Evolutionary conservation across 345 rosid genomes (phyloP), one percentile per base, ranked within the genome.

Genomic region (Leavenworthia alabamica): DNA sequence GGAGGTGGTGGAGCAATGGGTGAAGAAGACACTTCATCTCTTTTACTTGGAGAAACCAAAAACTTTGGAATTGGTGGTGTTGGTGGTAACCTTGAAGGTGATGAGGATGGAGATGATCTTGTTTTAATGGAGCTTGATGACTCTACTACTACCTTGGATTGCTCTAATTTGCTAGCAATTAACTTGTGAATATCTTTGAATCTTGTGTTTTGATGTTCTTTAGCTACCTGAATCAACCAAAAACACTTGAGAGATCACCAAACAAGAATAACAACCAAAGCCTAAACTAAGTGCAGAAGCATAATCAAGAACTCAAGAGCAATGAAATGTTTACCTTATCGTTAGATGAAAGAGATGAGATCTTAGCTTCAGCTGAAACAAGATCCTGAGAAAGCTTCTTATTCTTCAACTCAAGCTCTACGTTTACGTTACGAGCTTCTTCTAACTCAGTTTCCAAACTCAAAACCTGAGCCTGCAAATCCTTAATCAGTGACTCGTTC

Each of bases 131-230:
- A 32, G 55, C 49, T 81, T 50, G 79, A 54, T 47, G 78, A 56
- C 12, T 60, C 83, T 64, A 53, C 67, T 26, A 39, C 67, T 29
- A 66, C 69, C 61, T 66, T 73, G 15, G 86, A 69, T 13, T 72
- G 75, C 68, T 83, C 89, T 52, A 87, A 72, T 77, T 87, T 82
- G 76, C 71, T 77, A 48, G 89, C 85, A 10, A 85, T 83, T 61
- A 81, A 70, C 47, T 71, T 83, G 77, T 89, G 97, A 26, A 89
- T 80, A 77, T 87, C 89, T 75, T 81, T 82, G 46, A 85, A 90
- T 61, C 79, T 82, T 3, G 75, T 77, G 67, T 76, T 80, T 62
- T 63, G 75, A 55, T 70, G 56, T 45, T 80, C 84, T 70, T 66
- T 77, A 50, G 20, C 64, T 54, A 83, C 40, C 65, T 83, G 75